phyloP scores from a whole-genome alignment of 1,284 basidiomycete genomes.

The Inonotus hispidus region DNA sequence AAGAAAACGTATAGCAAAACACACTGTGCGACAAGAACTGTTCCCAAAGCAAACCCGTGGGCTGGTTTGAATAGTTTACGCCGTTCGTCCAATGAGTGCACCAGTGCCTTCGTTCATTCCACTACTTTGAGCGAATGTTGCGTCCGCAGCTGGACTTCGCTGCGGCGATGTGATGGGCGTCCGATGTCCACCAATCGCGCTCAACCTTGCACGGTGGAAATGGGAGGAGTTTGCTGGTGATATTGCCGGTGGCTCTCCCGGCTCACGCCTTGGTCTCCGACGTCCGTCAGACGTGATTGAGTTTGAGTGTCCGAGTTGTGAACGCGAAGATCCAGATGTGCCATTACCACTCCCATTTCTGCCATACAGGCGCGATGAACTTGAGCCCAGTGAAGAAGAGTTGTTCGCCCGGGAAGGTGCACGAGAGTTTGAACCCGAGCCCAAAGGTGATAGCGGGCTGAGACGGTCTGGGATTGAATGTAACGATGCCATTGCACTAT shows the following conservation, averaged over 20 bases:
- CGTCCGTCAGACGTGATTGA: conserved; percentile 16
- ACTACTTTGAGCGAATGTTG: conserved; percentile 1
- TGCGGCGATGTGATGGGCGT: conserved; percentile 6
- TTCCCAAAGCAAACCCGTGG: neutral
- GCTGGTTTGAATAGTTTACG: neutral
- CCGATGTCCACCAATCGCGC: conserved; percentile 15
- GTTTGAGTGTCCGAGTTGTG: conserved; percentile 16
- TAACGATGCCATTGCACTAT: conserved; percentile 10
- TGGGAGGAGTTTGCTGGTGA: conserved; percentile 9
- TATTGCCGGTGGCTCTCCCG: conserved; percentile 12
- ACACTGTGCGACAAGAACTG: conserved; percentile 2
- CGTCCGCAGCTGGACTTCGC: conserved; percentile 8
- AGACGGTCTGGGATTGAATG: conserved; percentile 18
- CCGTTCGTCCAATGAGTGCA: conserved; percentile 8
- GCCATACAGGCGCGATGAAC: conserved; percentile 3
- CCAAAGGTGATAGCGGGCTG: conserved; percentile 13
- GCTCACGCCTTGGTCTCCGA: conserved; percentile 14
- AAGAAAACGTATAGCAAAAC: neutral
- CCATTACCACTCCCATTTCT: neutral
- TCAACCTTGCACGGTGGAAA: conserved; percentile 13
- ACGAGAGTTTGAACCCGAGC: conserved; percentile 16
- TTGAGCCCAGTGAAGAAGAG: conserved; percentile 15
- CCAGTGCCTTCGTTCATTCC: conserved; percentile 3
- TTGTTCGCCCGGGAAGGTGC: conserved; percentile 14
- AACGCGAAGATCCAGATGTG: conserved; percentile 4